Evolutionary conservation across 257 asterid genomes (phyloP), one percentile per base, ranked within the genome.

Genomic region (Solanum pimpinellifolium): DNA sequence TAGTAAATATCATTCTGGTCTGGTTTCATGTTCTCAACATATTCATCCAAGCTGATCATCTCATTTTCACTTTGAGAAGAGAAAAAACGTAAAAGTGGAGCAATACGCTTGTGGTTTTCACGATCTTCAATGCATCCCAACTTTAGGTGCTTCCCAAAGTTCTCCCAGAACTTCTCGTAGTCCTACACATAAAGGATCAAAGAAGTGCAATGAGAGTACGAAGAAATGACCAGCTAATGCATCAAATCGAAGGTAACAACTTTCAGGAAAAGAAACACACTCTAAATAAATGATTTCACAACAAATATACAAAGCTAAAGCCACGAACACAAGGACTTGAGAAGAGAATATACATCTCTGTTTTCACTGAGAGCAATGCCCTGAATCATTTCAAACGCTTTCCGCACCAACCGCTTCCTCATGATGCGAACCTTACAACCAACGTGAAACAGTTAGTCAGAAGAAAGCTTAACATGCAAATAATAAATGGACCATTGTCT

Each of bases 371-470:
- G 86, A 31, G 98, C 87, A 90, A 97, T 96, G 89, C 99, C 99
- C 87, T 92, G 92, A 92, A 97, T 97, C 98, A 96, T 97, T 84
- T 97, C 99, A 90, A 96, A 97, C 15, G 99, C 99, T 93, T 97
- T 97, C 88, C 99, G 96, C 89, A 97, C 99, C 98, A 97, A 87
- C 59, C 99, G 98, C 89, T 96, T 97, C 92, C 89, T 94, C 99
- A 97, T 97, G 87, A 97, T 93, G 49, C 99, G 98, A 78, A 97
- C 97, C 99, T 97, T 88, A 88, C 27, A 88, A 62, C 44, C 68
- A 85, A 65, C 49, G 84, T 76, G 70, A 13, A 85, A 39, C 15
- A 66, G 81, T 75, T 4, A 25, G 31, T 88, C 29, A 87, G 83
- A 89, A 76, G 9, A 74, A 84, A 77, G 59, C n/a, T 33, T 52